Conservation (phyloP, 75 land plant species). For the Pinus albicaulis region DNA sequence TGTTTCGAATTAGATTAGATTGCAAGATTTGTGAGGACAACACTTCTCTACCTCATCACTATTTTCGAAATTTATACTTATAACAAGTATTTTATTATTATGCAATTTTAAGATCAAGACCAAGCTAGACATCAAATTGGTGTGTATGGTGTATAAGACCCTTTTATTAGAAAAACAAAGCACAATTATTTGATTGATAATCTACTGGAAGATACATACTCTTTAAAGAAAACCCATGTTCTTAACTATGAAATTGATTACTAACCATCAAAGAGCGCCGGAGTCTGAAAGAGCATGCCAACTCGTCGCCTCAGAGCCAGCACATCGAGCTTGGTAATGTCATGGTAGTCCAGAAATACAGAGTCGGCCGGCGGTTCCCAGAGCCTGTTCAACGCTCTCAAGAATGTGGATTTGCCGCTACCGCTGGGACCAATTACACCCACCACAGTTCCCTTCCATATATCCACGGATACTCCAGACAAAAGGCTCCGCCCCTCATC, state of each 20-base stretch:
- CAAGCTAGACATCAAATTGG: no score
- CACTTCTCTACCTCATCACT: no score
- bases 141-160: no score
- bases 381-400: constrained; percentile 85
- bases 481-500: constrained; percentile 34
- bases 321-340: constrained; percentile 67
- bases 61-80: no score
- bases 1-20: no score
- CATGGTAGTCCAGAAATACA: constrained; percentile 75
- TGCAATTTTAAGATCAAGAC: no score
- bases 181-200: no score
- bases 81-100: no score
- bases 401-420: constrained; percentile 87
- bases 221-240: no score
- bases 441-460: constrained; percentile 55
- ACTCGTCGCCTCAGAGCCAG: constrained; percentile 74
- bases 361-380: constrained; percentile 84
- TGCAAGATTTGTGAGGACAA: no score
- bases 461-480: constrained; percentile 34
- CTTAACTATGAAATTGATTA: neutral
- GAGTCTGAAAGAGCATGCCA: constrained; percentile 96
- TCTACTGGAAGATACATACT: no score
- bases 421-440: constrained; percentile 97
- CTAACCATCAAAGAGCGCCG: constrained; percentile 83
- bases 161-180: no score